A percentile compares a stretch with the other conserved stretches of the same genome.
phyloP scores from a whole-genome alignment of 1,139 yeast species.

The Yarrowia galli region DNA sequence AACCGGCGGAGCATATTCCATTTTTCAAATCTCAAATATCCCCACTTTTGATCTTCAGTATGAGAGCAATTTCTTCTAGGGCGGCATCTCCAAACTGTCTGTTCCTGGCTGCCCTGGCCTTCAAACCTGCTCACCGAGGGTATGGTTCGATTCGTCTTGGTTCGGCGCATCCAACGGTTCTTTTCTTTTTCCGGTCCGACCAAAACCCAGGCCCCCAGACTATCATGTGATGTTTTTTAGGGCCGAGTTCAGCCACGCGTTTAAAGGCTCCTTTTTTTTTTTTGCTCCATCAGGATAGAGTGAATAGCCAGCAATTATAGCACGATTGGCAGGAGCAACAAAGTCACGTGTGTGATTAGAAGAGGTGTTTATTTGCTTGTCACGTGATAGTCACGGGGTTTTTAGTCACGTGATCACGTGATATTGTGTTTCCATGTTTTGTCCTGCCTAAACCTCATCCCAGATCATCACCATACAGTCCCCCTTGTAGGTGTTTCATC shows the following conservation, averaged over 20 bases:
- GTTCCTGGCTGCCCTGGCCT: too few species aligned
- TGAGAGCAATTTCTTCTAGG: conserved; percentile 18
- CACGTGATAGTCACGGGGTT: too few species aligned
- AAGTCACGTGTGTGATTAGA: too few species aligned
- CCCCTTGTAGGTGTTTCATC: too few species aligned
- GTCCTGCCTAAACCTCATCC: too few species aligned
- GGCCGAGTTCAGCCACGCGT: conserved; percentile 1
- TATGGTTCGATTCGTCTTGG: background rate
- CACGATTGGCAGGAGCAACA: too few species aligned
- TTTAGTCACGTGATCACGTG: too few species aligned
- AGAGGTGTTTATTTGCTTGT: too few species aligned
- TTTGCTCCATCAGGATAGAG: background rate
- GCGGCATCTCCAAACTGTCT: background rate
- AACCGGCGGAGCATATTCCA: background rate
- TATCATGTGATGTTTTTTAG: background rate
- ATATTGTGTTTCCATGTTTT: too few species aligned
- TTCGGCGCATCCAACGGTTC: background rate
- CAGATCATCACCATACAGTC: too few species aligned
- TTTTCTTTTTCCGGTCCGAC: background rate
- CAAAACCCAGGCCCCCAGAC: background rate
- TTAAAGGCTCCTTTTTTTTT: background rate
- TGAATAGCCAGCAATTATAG: conserved; percentile 6
- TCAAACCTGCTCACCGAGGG: too few species aligned
- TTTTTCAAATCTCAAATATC: background rate
- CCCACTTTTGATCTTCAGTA: background rate